Evolutionary conservation across 768 basidiomycete species (phyloP), one percentile per base, ranked within the genome.

Genomic region (Agaricus sinodeliciosus): DNA sequence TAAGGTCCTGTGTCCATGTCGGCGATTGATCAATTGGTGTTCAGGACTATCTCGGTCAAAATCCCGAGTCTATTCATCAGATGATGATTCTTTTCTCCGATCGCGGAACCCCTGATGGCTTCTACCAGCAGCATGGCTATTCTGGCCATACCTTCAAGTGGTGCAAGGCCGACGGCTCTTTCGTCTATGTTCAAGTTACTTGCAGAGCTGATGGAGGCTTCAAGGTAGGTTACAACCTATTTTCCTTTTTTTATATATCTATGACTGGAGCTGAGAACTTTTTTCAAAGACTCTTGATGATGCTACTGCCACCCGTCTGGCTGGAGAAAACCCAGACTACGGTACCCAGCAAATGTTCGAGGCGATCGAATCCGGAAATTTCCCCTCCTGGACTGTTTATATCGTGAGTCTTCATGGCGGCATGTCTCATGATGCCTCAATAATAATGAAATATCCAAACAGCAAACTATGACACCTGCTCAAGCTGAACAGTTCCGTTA

Each of bases 11-110:
- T 27, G 11, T 12, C 15, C 26, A 7, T 47, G 7, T 47, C n/a
- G 11, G 9, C 31, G 45, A 34, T 47, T 35, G 8, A 13, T 8
- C 15, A 5, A 35, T 47, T 43, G 16, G 34, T 34, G 7, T 43
- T 54, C 42, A 91, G 90, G 94, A 95, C 67, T 95, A 90, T 64
- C 80, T 95, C 53, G 79, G 81, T 27, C 84, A 90, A 67, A 91
- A 90, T 71, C 87, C 90, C 9, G 90, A 94, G 72, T 88, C 90
- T 16, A 89, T 87, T 54, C 89, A 92, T 67, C 90, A 92, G 70
- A 73, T 90, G 62, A 77, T 90, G 79, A 94, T 94, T 67, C 78
- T 91, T 55, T 86, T 96, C 74, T 89, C 89, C n/a, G 94, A 97
- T 70, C 90, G 94, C 62, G 87, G 91, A 43, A 96, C 92, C 51